Evolutionary conservation across 495 filamentous ascomycete species (phyloP).

Genomic region (Letharia lupina): DNA sequence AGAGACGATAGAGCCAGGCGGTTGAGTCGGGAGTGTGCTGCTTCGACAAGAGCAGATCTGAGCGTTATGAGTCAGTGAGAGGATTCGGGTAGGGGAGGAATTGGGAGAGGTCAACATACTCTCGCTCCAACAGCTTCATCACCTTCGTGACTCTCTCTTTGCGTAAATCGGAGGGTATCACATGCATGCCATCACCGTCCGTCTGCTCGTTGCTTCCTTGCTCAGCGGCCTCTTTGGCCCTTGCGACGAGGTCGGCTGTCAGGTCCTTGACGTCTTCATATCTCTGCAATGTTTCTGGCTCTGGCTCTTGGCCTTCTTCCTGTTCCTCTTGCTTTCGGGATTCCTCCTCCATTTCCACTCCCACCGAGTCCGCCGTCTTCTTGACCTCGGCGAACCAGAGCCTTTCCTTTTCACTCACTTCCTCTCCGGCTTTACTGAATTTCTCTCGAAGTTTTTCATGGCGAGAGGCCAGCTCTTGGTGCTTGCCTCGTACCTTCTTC

Average conservation of each 20-base stretch:
- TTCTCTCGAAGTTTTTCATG: conserved; percentile 58
- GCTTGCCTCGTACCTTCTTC: conserved; percentile 47
- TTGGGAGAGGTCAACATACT: conserved; percentile 34
- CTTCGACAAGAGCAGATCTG: conserved; percentile 20
- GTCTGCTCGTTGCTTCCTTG: conserved; percentile 21
- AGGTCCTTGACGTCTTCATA: conserved; percentile 33
- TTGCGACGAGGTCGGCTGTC: conserved; percentile 44
- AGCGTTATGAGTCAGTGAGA: not conserved
- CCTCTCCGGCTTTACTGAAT: conserved; percentile 48
- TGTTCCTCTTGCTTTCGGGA: conserved; percentile 28
- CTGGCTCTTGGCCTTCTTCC: conserved; percentile 25
- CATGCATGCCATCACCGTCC: conserved; percentile 30
- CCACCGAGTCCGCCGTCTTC: conserved; percentile 35
- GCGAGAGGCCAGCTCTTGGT: conserved; percentile 49
- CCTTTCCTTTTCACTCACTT: conserved; percentile 66
- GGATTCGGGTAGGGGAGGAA: not conserved
- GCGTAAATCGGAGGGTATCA: conserved; percentile 59
- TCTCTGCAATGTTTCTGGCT: conserved; percentile 11
- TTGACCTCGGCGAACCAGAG: conserved; percentile 59
- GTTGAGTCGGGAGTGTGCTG: conserved; percentile 15
- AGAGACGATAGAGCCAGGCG: conserved; percentile 10
- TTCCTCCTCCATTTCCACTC: conserved; percentile 18
- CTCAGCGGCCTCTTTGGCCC: conserved; percentile 36
- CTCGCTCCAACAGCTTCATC: conserved; percentile 61
- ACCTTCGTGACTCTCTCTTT: conserved; percentile 60